phyloP scores from a whole-genome alignment of 495 filamentous ascomycete species.

The Lineolata rhizophorae region DNA sequence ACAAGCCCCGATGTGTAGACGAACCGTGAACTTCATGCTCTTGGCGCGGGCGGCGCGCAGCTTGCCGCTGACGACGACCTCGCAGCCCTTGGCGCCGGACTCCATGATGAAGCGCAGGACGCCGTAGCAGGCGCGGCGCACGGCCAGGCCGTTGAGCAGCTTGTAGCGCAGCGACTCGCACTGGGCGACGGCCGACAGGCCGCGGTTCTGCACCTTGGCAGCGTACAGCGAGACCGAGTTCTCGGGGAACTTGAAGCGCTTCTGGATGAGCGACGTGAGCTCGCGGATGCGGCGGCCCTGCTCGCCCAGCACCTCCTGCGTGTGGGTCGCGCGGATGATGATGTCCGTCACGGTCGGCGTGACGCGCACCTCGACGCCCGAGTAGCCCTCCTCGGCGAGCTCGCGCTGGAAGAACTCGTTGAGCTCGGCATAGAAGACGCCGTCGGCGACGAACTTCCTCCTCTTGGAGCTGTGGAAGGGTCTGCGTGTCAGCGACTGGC shows the following conservation, averaged over 20 bases:
- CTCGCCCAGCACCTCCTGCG: constrained; percentile 98
- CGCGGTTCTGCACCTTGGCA: constrained; percentile 99
- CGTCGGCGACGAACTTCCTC: constrained; percentile 99
- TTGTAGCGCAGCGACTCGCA: constrained; percentile 99
- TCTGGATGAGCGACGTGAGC: constrained; percentile 98
- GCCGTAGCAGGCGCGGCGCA: constrained; percentile 96
- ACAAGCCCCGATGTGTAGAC: constrained; percentile 10
- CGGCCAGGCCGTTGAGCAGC: constrained; percentile 95
- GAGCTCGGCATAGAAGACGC: constrained; percentile 99
- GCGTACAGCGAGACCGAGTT: constrained; percentile 99
- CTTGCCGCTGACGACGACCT: constrained; percentile 98
- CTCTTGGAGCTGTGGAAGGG: constrained; percentile 56
- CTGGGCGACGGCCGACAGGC: constrained; percentile 97
- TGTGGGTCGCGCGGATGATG: constrained; percentile 99
- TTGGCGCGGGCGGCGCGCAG: constrained; percentile 96
- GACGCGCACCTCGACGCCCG: constrained; percentile 97
- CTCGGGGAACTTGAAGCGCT: constrained; percentile 99
- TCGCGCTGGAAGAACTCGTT: constrained; percentile 99
- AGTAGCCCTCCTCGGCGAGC: constrained; percentile 98
- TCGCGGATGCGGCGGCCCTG: constrained; percentile 98
- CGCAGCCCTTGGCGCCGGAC: constrained; percentile 95
- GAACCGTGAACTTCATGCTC: constrained; percentile 99
- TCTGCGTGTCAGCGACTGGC: constrained; percentile 7
- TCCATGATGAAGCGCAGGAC: constrained; percentile 99
- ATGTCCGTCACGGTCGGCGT: constrained; percentile 99